A percentile compares a stretch with the other conserved stretches of the same genome.
Conservation (phyloP, 108 stramenopile species). For the Mediolabrus comicus region DNA sequence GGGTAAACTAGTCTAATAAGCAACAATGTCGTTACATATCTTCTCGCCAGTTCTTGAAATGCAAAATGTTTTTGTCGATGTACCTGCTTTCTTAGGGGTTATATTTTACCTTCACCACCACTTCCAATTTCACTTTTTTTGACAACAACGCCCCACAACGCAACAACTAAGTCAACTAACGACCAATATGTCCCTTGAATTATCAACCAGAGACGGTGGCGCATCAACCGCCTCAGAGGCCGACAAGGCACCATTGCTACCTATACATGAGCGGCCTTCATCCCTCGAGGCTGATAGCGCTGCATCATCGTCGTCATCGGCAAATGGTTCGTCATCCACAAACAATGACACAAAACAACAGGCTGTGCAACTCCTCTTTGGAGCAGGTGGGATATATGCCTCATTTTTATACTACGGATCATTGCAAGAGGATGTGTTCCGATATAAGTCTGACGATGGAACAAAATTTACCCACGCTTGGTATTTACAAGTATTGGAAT, state of each 20-base stretch:
- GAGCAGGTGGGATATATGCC: conserved; percentile 77
- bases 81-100: too few species aligned
- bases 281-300: neutral
- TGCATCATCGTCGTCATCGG: neutral
- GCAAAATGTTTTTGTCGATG: too few species aligned
- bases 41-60: too few species aligned
- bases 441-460: conserved; percentile 56
- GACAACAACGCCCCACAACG: too few species aligned
- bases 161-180: too few species aligned
- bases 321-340: neutral
- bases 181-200: neutral
- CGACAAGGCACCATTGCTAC: neutral
- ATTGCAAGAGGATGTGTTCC: conserved; percentile 87
- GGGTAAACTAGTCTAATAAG: too few species aligned
- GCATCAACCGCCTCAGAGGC: neutral
- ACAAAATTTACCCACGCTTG: conserved; percentile 65
- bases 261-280: neutral
- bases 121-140: too few species aligned
- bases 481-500: conserved; percentile 76
- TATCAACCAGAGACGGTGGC: neutral
- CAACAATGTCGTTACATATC: too few species aligned
- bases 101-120: too few species aligned
- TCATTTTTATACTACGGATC: conserved; percentile 83
- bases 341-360: conserved; percentile 22
- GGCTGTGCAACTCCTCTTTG: conserved; percentile 57